Percentiles rank a stretch among this genome's conserved stretches.
These are phyloP conservation scores for Scedosporium apiospermum DNA, from an alignment of 2,329 filamentous ascomycete genomes.

Conservation along the genomic window DNA sequence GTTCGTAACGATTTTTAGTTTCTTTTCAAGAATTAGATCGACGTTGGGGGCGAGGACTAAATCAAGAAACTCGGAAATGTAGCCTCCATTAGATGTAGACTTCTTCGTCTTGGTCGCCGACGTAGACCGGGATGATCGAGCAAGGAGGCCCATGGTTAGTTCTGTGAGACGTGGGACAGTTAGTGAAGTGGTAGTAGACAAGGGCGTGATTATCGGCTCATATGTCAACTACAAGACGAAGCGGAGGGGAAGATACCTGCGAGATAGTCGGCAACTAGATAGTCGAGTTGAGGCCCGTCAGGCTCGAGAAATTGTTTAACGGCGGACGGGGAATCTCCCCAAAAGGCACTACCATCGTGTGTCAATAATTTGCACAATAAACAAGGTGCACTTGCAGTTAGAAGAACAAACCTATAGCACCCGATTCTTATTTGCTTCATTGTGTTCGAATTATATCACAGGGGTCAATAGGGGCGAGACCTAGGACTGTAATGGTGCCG, in stretches of 20 bases:
- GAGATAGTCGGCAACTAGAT: constrained; percentile 5
- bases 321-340: constrained; percentile 3
- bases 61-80: constrained; percentile 1
- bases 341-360: constrained; percentile 1
- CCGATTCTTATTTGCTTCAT: not conserved
- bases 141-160: constrained; percentile 6
- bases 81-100: not conserved
- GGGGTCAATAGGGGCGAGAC: too few relatives aligned
- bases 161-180: not conserved
- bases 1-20: constrained; percentile 4
- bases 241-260: not conserved
- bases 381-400: not conserved
- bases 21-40: not conserved
- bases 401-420: constrained; percentile 4
- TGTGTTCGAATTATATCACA: not conserved
- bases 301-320: constrained; percentile 3
- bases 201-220: too few relatives aligned
- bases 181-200: too few relatives aligned
- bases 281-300: constrained; percentile 2
- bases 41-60: not conserved
- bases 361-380: not conserved
- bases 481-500: too few relatives aligned
- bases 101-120: not conserved
- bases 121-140: not conserved
- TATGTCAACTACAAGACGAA: too few relatives aligned